Base-by-base conservation (phyloP, 495 filamentous ascomycete genomes). In the Amorphotheca resinae region DNA sequence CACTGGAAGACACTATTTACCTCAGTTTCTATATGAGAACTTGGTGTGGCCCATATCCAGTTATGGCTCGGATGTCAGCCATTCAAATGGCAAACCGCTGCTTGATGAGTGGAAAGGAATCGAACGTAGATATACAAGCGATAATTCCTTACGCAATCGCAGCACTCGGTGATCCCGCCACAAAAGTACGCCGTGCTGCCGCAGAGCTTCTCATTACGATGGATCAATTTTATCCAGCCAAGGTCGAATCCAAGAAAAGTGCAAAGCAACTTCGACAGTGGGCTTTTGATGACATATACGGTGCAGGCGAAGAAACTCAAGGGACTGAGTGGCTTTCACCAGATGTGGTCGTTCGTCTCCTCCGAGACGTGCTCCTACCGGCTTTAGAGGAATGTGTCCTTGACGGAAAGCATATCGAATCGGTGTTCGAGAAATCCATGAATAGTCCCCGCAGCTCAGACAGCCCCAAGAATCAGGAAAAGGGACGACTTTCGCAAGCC, bases 321-420 rank as follows among this genome's bases (percentile, higher is more conserved):
- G 51, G 62, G 2, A 47, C 85, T 15, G 59, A 61, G 21, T 80
- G 74, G 70, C 64, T 94, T n/a, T 61, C 73, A 23, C 46, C 51
- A 2, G 68, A 73, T 12, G 74, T 79, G 33, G 63, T 60, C 2
- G 57, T 69, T 15, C 73, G 73, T 37, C 61, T 95, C 9, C 48
- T 94, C 6, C 61, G 70, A 14, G 72, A 69, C 15, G 63, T 80
- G 18, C 58, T 95, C 23, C 54, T 83, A 17, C 80, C 82, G 1
- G 72, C 66, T 4, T 54, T 95, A 14, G 87, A 95, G 54, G 88
- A 94, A 59, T 88, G 79, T 51, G 69, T 85, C 8, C 63, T 93
- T 15, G 87, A 95, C 55, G 61, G 72, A 4, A 71, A 64, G 25
- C 70, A 87, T 32, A 62, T 89, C 18, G 61, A 66, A 8, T 69